Evolutionary conservation across 2,329 filamentous ascomycete genomes (phyloP).

Genomic region (Sordariomycetes sp.): DNA sequence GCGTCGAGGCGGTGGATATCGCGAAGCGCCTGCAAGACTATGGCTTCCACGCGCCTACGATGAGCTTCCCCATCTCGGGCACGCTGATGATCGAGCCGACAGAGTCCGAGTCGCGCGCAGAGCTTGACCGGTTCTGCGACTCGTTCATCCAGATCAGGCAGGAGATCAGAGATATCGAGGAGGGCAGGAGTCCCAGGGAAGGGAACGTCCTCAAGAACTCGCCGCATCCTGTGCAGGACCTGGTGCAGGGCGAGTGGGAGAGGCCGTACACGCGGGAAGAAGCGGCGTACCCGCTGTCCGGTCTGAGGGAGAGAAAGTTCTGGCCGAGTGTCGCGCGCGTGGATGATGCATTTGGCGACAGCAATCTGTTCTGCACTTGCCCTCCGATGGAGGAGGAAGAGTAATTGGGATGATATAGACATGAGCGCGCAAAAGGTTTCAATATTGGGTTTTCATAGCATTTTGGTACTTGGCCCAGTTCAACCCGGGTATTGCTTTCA

Average conservation of each 20-base stretch:
- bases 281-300: conserved; percentile 78
- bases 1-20: conserved; percentile 86
- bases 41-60: conserved; percentile 92
- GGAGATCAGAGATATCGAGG: conserved; percentile 77
- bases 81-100: conserved; percentile 98
- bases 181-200: conserved; percentile 62
- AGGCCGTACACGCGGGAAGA: conserved; percentile 70
- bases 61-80: conserved; percentile 92
- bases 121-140: conserved; percentile 81
- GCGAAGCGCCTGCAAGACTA: conserved; percentile 96
- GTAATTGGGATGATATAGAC: not conserved
- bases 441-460: not conserved
- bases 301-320: conserved; percentile 89
- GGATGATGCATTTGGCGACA: conserved; percentile 45
- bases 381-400: not conserved
- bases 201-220: conserved; percentile 82
- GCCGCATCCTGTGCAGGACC: conserved; percentile 74
- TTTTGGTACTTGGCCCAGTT: not conserved
- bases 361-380: not conserved
- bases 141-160: conserved; percentile 75
- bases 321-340: conserved; percentile 83
- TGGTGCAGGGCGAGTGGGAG: conserved; percentile 66
- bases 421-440: not conserved
- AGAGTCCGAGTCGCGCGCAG: conserved; percentile 70
- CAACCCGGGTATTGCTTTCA: not conserved